These are phyloP conservation scores for Boletus huronensis DNA, from an alignment of 768 basidiomycete species.

Conservation along the genomic window DNA sequence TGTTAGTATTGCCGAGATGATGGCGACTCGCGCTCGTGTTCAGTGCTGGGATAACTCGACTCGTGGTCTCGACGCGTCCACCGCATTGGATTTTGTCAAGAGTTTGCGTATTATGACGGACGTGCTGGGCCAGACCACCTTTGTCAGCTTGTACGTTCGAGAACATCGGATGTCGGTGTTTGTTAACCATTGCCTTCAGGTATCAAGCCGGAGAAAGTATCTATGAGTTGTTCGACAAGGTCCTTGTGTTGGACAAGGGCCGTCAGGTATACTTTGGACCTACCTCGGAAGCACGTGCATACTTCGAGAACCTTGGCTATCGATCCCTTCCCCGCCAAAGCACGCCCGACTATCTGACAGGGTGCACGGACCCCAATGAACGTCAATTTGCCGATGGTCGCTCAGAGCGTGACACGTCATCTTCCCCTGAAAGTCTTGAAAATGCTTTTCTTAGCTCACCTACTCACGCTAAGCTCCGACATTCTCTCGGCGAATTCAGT, in stretches of 20 bases:
- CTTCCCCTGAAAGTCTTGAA: slow-evolving; percentile 66
- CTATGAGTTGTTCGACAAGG: slow-evolving; percentile 81
- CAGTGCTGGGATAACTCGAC: slow-evolving; percentile 86
- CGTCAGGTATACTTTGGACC: slow-evolving; percentile 81
- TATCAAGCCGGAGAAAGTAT: slow-evolving; percentile 83
- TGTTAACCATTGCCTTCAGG: slow-evolving; percentile 25
- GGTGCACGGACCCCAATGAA: slow-evolving; percentile 82
- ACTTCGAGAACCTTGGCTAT: slow-evolving; percentile 77
- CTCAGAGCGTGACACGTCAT: slow-evolving; percentile 53
- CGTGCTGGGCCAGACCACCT: slow-evolving; percentile 72
- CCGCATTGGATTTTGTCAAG: slow-evolving; percentile 82
- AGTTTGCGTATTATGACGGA: slow-evolving; percentile 82
- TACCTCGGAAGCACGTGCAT: slow-evolving; percentile 64
- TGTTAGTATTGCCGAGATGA: slow-evolving; percentile 83
- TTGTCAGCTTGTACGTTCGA: slow-evolving; percentile 62
- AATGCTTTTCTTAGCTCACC: slow-evolving; percentile 53
- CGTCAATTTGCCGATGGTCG: slow-evolving; percentile 69
- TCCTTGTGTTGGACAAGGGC: slow-evolving; percentile 78
- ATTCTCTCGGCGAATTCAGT: slow-evolving; percentile 54
- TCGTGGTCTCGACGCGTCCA: slow-evolving; percentile 78
- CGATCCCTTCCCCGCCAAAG: slow-evolving; percentile 75
- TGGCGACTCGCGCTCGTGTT: slow-evolving; percentile 75
- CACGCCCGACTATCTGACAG: slow-evolving; percentile 82
- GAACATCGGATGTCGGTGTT: neutral
- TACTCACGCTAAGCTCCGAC: slow-evolving; percentile 41